Base-by-base conservation (phyloP, 78 protist species). In the Polysphondylium violaceum region DNA sequence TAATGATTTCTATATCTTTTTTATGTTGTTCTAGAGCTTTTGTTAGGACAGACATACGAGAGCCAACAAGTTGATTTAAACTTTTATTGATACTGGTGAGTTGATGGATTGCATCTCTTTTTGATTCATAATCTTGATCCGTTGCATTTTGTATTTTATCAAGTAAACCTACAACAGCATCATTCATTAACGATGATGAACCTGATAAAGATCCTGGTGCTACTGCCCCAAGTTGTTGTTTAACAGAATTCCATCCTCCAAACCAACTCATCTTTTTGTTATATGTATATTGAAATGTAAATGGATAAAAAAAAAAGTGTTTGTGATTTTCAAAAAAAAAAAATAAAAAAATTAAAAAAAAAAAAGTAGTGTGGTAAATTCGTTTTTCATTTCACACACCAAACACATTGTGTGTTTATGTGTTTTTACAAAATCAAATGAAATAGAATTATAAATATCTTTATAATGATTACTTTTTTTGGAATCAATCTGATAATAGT, bases 171-270 rank as follows among this genome's bases (percentile, higher is more conserved):
- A 69, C 91, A n/a, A 63, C 91, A 8, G 69, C 21, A 33, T 38
- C 75, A 74, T 53, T 36, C 12, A 41, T 29, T 16, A 12, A 31
- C 0, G 58, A 33, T n/a, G 65, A n/a, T 21, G 21, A n/a, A 0
- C 65, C 64, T 23, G 47, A 27, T 14, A 58, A 33, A 25, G 76
- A 40, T 23, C 89, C 77, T 16, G 51, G 11, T 14, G 59, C 44
- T 23, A 31, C 27, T 76, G 35, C 53, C 14, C 35, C 77, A 35
- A n/a, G n/a, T n/a, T n/a, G n/a, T 63, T 38, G 11, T 36, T 41
- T 38, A 81, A 68, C 21, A 81, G 25, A n/a, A n/a, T n/a, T n/a
- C n/a, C n/a, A n/a, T 33, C 89, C 89, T 16, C 89, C 89, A 36
- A 81, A 55, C 89, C 89, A 81, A 81, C 67, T 68, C 61, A 47